Conservation (phyloP, 1,139 yeast genomes). For the Hemisphaericaspora xylofermentans region DNA sequence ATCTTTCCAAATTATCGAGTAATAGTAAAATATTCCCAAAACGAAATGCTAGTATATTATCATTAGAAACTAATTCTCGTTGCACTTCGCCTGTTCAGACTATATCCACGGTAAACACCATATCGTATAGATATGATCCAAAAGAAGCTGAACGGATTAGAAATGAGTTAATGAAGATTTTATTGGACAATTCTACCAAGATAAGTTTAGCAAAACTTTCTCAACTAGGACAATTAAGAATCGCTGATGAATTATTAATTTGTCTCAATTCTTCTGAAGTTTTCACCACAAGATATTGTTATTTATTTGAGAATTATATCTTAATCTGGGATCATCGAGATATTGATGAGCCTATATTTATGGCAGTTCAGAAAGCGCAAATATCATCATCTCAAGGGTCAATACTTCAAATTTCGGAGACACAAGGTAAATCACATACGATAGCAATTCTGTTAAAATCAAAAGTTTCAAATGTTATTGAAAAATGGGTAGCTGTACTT, state of each 20-base stretch:
- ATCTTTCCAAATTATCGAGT: background rate
- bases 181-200: constrained; percentile 24
- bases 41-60: background rate
- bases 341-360: constrained; percentile 5
- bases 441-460: constrained; percentile 8
- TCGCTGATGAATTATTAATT: constrained; percentile 34
- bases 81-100: constrained; percentile 23
- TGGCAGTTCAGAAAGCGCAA: constrained; percentile 9
- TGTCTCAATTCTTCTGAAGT: constrained; percentile 8
- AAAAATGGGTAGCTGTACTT: constrained; percentile 47
- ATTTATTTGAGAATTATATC: constrained; percentile 35
- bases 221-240: constrained; percentile 35
- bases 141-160: constrained; percentile 26
- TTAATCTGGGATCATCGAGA: constrained; percentile 21
- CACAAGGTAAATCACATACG: background rate
- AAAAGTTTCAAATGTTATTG: constrained; percentile 27
- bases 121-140: constrained; percentile 20
- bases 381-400: constrained; percentile 11
- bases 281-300: constrained; percentile 22
- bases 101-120: constrained; percentile 19
- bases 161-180: constrained; percentile 28
- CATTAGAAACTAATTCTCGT: constrained; percentile 5
- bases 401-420: constrained; percentile 8
- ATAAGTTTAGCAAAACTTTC: constrained; percentile 28
- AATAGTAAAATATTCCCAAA: background rate